Evolutionary conservation across 495 filamentous ascomycete genomes (phyloP).

Genomic region (Penicillium psychrofluorescens): DNA sequence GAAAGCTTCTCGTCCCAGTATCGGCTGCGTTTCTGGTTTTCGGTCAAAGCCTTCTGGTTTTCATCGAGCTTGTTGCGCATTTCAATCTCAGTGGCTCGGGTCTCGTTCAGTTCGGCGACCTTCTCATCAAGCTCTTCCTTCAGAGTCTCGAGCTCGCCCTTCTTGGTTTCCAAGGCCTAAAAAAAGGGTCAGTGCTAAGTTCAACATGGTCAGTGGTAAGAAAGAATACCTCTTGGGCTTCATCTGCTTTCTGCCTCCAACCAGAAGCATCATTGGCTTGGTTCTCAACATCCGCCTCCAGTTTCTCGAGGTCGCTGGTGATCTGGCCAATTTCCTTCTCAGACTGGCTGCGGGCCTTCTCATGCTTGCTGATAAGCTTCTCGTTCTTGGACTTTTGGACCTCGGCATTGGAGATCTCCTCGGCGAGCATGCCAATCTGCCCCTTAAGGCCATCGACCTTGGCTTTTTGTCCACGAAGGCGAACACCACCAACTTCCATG

Average conservation of each 20-base stretch:
- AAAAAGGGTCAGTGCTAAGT: conserved; percentile 4
- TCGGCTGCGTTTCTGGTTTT: conserved; percentile 75
- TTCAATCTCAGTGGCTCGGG: conserved; percentile 85
- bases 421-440: conserved; percentile 71
- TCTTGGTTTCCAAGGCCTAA: conserved; percentile 65
- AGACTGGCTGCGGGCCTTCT: conserved; percentile 69
- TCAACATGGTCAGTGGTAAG: too few relatives aligned
- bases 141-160: conserved; percentile 66
- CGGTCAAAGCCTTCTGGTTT: conserved; percentile 78
- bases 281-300: conserved; percentile 68
- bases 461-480: conserved; percentile 80
- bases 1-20: conserved; percentile 86
- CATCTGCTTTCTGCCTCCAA: conserved; percentile 67
- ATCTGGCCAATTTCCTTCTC: conserved; percentile 69
- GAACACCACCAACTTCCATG: conserved; percentile 94
- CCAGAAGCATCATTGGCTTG: conserved; percentile 69
- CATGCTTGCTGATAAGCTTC: conserved; percentile 81
- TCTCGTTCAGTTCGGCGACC: conserved; percentile 81
- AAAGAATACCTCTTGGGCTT: conserved; percentile 60
- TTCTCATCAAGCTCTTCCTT: conserved; percentile 85
- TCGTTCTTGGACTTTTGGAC: conserved; percentile 82
- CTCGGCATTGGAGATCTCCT: conserved; percentile 77
- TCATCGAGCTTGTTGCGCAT: conserved; percentile 97
- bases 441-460: conserved; percentile 90
- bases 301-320: conserved; percentile 59